phyloP scores from a whole-genome alignment of 371 early-diverging fungal species.

The Lichtheimia ramosa region DNA sequence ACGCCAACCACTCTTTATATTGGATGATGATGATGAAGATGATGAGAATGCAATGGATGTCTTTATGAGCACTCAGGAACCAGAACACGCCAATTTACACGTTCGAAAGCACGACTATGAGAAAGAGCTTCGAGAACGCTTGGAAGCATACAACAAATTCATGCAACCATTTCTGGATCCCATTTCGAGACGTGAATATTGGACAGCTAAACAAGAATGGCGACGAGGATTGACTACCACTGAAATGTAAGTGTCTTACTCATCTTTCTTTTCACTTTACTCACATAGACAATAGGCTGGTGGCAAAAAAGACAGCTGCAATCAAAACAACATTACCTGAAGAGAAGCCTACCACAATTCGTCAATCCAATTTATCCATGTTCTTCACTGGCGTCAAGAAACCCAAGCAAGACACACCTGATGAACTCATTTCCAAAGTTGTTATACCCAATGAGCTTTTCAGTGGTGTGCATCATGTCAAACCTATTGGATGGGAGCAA shows the following conservation, averaged over 20 bases:
- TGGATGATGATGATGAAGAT: constrained; percentile 3
- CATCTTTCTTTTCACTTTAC: not conserved
- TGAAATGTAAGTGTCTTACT: constrained; percentile 28
- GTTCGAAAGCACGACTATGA: constrained; percentile 27
- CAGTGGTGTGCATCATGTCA: constrained; percentile 42
- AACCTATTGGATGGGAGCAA: constrained; percentile 12
- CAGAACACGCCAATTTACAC: constrained; percentile 28
- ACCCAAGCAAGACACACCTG: constrained; percentile 42
- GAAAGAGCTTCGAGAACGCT: constrained; percentile 29
- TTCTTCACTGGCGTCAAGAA: constrained; percentile 48
- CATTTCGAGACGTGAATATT: constrained; percentile 20
- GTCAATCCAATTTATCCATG: constrained; percentile 35
- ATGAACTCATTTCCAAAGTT: constrained; percentile 37
- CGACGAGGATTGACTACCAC: constrained; percentile 41
- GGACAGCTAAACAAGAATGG: constrained; percentile 41
- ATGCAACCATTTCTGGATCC: constrained; percentile 33
- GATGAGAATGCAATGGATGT: constrained; percentile 16
- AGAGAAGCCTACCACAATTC: not conserved
- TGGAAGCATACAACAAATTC: constrained; percentile 28
- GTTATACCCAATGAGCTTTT: constrained; percentile 44
- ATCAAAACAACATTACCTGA: constrained; percentile 3
- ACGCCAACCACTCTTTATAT: not conserved
- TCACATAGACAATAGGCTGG: constrained; percentile 1
- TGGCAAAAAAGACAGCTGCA: constrained; percentile 2
- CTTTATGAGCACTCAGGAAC: constrained; percentile 22